Conservation (phyloP, 331 rosid genomes). For the Malus hybrid region DNA sequence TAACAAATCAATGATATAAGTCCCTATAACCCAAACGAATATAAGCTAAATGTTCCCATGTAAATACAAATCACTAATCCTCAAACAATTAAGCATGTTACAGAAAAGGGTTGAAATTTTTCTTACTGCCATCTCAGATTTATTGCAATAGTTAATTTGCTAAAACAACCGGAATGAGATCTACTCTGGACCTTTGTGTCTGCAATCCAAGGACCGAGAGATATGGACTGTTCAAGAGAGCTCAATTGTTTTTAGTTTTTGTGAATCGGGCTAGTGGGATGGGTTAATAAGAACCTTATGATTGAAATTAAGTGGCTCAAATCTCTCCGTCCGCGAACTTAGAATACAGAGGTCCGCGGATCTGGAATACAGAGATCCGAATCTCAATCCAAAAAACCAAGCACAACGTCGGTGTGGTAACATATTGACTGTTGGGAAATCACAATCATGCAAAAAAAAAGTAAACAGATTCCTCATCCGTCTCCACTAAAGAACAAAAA, state of each 20-base stretch:
- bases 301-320: no score
- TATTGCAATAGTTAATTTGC: background rate
- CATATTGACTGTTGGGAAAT: background rate
- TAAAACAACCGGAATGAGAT: background rate
- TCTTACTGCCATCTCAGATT: background rate
- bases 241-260: no score
- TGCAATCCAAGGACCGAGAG: no score
- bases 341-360: no score
- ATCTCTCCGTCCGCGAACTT: no score
- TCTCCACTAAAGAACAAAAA: constrained; percentile 14
- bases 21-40: background rate
- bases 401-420: constrained; percentile 13
- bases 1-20: background rate
- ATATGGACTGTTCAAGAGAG: no score
- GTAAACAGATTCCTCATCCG: background rate
- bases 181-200: no score
- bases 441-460: background rate
- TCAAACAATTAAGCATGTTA: background rate
- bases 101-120: background rate
- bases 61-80: background rate
- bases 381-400: no score
- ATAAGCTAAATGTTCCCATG: background rate
- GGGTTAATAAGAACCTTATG: no score
- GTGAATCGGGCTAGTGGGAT: no score
- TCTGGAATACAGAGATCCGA: no score